Base-by-base conservation (phyloP, 805 yeast species). In the Ogataea parapolymorpha region DNA sequence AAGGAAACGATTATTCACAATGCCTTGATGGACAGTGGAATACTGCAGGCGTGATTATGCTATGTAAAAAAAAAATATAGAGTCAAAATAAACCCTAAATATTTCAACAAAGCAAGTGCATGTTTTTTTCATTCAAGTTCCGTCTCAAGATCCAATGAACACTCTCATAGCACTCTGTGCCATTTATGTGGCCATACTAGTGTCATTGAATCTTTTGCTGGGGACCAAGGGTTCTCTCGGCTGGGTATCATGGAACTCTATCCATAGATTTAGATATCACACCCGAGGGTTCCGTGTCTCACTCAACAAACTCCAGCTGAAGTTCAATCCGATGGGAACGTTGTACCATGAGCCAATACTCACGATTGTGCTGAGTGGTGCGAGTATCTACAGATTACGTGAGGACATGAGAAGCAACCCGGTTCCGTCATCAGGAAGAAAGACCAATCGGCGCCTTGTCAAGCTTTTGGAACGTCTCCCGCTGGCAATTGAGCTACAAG, bases 1-100 rank as follows among this genome's bases (percentile, higher is more conserved):
- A 74, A 71, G 55, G 80, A 76, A 51, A 75, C 82, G 2, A 73
- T 76, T 31, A 66, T 76, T 53, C 79, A 74, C 50, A 76, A 76
- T 50, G 67, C 78, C 8, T 66, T 76, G 50, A 69, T 71, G 59
- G 80, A 76, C 46, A 74, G 76, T 59, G 82, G 82, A 26, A 68
- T 76, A 30, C 63, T 76, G 46, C 70, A 54, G 30, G 41, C 58
- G n/a, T 47, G 36, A 41, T 23, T 32, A 6, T 29, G 18, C 22
- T 22, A 15, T n/a, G n/a, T 29, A 37, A 37, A 20, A 16, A 16
- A 15, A 23, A 23, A 6, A 25, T 27, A 15, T n/a, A 9, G 12
- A 26, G 9, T 7, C 22, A 20, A 7, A 35, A 26, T 11, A 35
- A 15, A 26, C 1, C 13, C 26, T 26, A 20, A 29, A 29, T 29